A percentile compares a stretch with the other conserved stretches of the same genome.
Conservation (phyloP, 306 rosid genomes). For the Vigna nakashimae region DNA sequence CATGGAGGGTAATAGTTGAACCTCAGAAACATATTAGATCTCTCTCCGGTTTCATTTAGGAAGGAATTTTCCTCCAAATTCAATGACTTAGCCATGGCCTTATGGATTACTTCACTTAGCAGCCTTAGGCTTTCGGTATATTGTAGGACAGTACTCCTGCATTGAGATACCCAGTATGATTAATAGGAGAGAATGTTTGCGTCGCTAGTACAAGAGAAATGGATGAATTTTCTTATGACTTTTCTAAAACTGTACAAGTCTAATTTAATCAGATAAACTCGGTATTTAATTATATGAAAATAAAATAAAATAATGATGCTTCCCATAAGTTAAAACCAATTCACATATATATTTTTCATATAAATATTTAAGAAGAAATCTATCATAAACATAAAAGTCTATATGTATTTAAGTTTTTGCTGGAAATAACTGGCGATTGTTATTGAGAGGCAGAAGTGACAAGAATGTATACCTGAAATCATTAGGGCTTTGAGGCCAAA, state of each 20-base stretch:
- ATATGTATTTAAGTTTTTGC: too few relatives aligned
- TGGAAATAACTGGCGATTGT: too few relatives aligned
- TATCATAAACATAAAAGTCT: too few relatives aligned
- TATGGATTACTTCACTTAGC: slow-evolving; percentile 56
- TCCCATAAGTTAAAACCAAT: too few relatives aligned
- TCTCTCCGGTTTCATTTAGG: slow-evolving; percentile 59
- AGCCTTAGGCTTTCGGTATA: slow-evolving; percentile 52
- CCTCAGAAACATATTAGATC: slow-evolving; percentile 48
- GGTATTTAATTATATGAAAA: neutral
- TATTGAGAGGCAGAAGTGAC: neutral
- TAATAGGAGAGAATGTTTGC: slow-evolving; percentile 2
- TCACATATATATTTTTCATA: too few relatives aligned
- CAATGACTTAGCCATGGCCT: slow-evolving; percentile 81
- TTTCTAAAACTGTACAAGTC: neutral
- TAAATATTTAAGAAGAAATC: too few relatives aligned
- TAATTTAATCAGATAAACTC: neutral
- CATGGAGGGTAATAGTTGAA: slow-evolving; percentile 81
- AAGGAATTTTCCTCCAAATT: slow-evolving; percentile 69
- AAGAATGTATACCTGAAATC: slow-evolving; percentile 55
- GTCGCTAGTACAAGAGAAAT: neutral
- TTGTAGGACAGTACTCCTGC: slow-evolving; percentile 60
- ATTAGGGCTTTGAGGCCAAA: slow-evolving; percentile 69
- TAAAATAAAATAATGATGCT: too few relatives aligned
- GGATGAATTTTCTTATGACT: neutral
- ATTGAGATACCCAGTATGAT: slow-evolving; percentile 4